Percentiles rank a stretch among this genome's conserved stretches.
These are phyloP conservation scores for Fraxinus floribunda DNA, from an alignment of 305 asterid genomes.

Conservation along the genomic window DNA sequence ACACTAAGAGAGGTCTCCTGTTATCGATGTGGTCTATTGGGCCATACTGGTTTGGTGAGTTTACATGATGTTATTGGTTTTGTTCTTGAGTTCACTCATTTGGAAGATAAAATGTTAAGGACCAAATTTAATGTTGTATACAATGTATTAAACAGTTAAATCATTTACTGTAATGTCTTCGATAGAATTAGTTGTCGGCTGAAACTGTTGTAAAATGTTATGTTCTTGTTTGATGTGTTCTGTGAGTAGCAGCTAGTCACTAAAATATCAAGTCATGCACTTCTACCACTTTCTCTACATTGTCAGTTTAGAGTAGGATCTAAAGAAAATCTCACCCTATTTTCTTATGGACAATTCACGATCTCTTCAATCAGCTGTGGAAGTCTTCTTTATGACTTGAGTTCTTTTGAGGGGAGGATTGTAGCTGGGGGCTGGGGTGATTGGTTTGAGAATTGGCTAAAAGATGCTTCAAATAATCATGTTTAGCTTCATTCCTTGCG, in stretches of 20 bases:
- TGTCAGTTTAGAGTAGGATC: slow-evolving; percentile 2
- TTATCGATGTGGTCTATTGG: slow-evolving; percentile 82
- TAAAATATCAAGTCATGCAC: neutral
- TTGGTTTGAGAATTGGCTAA: neutral
- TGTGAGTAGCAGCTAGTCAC: neutral
- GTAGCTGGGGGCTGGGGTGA: neutral
- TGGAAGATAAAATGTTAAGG: neutral
- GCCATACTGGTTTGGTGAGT: slow-evolving; percentile 96
- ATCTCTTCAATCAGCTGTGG: neutral
- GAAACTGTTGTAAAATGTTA: slow-evolving; percentile 1
- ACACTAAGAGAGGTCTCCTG: slow-evolving; percentile 67
- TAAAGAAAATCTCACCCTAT: neutral
- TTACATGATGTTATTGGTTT: slow-evolving; percentile 9
- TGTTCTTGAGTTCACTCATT: slow-evolving; percentile 2
- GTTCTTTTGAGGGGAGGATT: neutral
- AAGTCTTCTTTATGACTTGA: neutral
- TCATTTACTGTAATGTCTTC: neutral
- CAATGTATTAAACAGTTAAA: neutral
- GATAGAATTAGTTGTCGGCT: neutral
- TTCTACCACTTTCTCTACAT: neutral
- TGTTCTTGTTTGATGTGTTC: slow-evolving; percentile 5
- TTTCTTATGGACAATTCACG: neutral
- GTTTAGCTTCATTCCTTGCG: neutral
- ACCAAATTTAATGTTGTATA: neutral
- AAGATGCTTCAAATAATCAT: neutral